These are phyloP conservation scores for Penicillium sp. DNA, from an alignment of 2,329 filamentous ascomycete species.

Conservation along the genomic window DNA sequence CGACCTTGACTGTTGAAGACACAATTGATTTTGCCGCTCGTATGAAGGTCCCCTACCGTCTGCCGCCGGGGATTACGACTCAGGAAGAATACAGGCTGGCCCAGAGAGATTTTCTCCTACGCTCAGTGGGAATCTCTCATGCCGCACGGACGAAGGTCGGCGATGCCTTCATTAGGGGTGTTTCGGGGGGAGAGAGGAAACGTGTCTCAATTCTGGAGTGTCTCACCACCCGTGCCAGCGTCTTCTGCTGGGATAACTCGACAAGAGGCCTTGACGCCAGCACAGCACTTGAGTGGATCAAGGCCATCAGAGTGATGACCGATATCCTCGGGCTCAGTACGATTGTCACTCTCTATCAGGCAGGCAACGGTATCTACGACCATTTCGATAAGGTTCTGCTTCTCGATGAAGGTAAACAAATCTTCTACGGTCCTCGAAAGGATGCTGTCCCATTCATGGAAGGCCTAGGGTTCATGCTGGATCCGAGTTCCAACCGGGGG, in stretches of 20 bases:
- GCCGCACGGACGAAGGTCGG: slow-evolving; percentile 69
- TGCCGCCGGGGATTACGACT: slow-evolving; percentile 66
- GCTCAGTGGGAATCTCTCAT: slow-evolving; percentile 62
- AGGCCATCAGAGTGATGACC: slow-evolving; percentile 65
- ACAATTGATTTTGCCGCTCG: slow-evolving; percentile 63
- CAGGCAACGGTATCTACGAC: slow-evolving; percentile 70
- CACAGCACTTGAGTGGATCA: slow-evolving; percentile 65
- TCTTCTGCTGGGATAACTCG: slow-evolving; percentile 71
- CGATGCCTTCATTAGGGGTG: slow-evolving; percentile 65
- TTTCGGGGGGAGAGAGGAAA: slow-evolving; percentile 76
- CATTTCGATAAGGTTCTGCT: slow-evolving; percentile 73
- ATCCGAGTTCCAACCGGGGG: slow-evolving; percentile 64
- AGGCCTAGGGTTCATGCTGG: slow-evolving; percentile 64
- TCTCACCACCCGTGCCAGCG: slow-evolving; percentile 59
- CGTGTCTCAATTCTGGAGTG: slow-evolving; percentile 68
- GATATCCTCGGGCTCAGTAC: slow-evolving; percentile 64
- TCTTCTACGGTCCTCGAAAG: slow-evolving; percentile 65
- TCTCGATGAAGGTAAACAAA: slow-evolving; percentile 66
- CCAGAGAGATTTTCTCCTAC: slow-evolving; percentile 38
- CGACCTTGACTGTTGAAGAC: slow-evolving; percentile 53
- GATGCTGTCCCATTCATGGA: slow-evolving; percentile 68
- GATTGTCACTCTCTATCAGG: slow-evolving; percentile 71
- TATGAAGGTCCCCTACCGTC: slow-evolving; percentile 70
- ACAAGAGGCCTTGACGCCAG: slow-evolving; percentile 69
- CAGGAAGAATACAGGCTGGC: slow-evolving; percentile 46